These are phyloP conservation scores for Penicillium sp. DNA, from an alignment of 2,329 filamentous ascomycete genomes.

Conservation along the genomic window DNA sequence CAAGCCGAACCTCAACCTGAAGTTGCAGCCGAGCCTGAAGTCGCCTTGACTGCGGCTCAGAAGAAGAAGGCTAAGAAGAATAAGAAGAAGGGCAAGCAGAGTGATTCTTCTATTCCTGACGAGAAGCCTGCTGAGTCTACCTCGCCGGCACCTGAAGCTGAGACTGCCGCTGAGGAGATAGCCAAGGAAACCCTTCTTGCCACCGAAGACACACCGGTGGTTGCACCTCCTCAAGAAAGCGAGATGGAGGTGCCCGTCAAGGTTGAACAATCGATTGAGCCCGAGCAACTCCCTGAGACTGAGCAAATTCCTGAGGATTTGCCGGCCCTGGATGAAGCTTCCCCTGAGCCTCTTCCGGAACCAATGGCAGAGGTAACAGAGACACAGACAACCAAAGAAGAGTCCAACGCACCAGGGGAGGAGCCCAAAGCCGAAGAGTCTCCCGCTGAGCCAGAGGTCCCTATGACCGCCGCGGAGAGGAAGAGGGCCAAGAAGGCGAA, in stretches of 20 bases:
- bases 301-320: background rate
- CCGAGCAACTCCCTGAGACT: background rate
- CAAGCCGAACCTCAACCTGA: background rate
- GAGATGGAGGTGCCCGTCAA: background rate
- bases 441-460: conserved; percentile 6
- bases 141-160: background rate
- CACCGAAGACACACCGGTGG: background rate
- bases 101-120: conserved; percentile 9
- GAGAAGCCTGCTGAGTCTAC: conserved; percentile 7
- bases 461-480: conserved; percentile 14
- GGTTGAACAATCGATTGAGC: background rate
- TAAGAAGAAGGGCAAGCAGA: conserved; percentile 19
- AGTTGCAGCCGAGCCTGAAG: conserved; percentile 12
- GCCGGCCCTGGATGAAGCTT: background rate
- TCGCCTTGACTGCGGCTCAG: conserved; percentile 15
- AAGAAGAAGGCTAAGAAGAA: conserved; percentile 36
- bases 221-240: background rate
- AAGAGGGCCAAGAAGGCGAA: conserved; percentile 15
- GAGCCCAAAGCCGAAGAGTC: background rate
- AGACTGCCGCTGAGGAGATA: background rate
- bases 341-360: background rate
- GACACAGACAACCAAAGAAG: background rate
- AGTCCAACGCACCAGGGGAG: background rate
- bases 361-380: background rate
- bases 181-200: background rate